Conservation (phyloP, 768 basidiomycete species). For the Kwoniella dendrophila region DNA sequence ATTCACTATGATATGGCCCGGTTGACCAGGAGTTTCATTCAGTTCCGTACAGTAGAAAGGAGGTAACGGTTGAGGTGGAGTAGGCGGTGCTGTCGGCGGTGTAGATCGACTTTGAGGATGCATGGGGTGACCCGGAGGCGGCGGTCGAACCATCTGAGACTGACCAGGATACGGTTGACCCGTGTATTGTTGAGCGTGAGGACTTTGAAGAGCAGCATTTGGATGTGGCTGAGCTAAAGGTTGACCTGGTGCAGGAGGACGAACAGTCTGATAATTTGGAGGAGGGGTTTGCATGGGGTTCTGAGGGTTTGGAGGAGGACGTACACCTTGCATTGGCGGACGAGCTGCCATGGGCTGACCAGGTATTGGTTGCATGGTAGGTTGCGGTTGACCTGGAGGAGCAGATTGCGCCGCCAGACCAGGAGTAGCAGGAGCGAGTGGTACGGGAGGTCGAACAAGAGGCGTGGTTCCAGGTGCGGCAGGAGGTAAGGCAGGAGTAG, state of each 20-base stretch:
- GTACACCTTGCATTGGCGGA: constrained; percentile 16
- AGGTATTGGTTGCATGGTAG: not conserved
- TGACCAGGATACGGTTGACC: constrained; percentile 13
- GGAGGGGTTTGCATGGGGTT: not conserved
- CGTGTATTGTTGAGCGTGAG: not conserved
- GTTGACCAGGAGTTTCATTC: constrained; percentile 61
- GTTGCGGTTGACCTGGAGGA: constrained; percentile 16
- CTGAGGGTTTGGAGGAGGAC: constrained; percentile 8
- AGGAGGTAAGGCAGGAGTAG: not conserved
- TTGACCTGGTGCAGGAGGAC: too few relatives aligned
- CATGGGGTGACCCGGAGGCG: constrained; percentile 15
- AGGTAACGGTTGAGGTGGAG: constrained; percentile 46
- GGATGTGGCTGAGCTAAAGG: too few relatives aligned
- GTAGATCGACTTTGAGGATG: constrained; percentile 11
- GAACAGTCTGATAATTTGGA: constrained; percentile 4
- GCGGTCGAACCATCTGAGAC: constrained; percentile 17
- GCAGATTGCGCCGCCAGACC: not conserved
- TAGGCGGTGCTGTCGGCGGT: constrained; percentile 17
- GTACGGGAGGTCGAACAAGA: constrained; percentile 10
- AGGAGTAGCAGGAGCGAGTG: too few relatives aligned
- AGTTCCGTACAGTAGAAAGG: constrained; percentile 59
- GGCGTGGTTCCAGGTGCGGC: not conserved
- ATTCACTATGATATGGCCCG: constrained; percentile 51
- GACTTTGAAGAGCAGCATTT: too few relatives aligned
- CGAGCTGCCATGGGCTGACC: constrained; percentile 18